Percentiles rank a stretch among this genome's conserved stretches.
These are phyloP conservation scores for Dactylonectria macrodidyma DNA, from an alignment of 2,329 filamentous ascomycete species.

Conservation along the genomic window DNA sequence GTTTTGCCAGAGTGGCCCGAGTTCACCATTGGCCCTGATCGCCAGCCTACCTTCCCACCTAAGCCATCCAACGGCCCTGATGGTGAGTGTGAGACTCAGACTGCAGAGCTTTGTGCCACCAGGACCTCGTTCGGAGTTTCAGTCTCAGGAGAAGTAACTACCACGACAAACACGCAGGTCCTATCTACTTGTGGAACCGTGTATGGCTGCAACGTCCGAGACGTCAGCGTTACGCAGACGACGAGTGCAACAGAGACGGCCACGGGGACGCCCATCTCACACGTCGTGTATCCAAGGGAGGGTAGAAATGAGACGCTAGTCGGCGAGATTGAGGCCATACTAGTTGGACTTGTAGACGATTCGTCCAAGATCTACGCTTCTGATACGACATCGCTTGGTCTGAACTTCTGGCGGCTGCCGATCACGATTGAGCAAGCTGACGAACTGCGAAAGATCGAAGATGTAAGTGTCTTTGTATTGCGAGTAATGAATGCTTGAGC, in stretches of 20 bases:
- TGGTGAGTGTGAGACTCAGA: conserved; percentile 4
- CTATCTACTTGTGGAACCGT: conserved; percentile 6
- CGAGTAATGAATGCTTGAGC: not conserved
- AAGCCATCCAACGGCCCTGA: conserved; percentile 1
- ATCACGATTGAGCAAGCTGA: conserved; percentile 1
- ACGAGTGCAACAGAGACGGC: conserved; percentile 1
- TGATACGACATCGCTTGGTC: not conserved
- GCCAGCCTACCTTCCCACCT: conserved; percentile 7
- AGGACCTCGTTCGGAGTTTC: conserved; percentile 2
- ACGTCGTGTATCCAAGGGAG: conserved; percentile 8
- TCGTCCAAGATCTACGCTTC: conserved; percentile 3
- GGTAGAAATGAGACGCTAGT: conserved; percentile 9
- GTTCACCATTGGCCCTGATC: conserved; percentile 14
- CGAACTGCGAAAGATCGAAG: not conserved
- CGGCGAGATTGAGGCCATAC: not conserved
- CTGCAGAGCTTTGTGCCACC: conserved; percentile 7
- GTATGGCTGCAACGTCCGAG: conserved; percentile 3
- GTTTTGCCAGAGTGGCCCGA: not conserved
- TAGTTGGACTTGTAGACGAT: not conserved
- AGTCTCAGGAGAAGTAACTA: not conserved
- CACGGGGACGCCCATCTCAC: not conserved
- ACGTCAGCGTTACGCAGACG: not conserved
- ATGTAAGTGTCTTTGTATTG: not conserved
- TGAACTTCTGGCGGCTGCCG: not conserved
- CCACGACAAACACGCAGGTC: not conserved